Evolutionary conservation across 495 filamentous ascomycete species (phyloP).

Genomic region (Xylaria cubensis): DNA sequence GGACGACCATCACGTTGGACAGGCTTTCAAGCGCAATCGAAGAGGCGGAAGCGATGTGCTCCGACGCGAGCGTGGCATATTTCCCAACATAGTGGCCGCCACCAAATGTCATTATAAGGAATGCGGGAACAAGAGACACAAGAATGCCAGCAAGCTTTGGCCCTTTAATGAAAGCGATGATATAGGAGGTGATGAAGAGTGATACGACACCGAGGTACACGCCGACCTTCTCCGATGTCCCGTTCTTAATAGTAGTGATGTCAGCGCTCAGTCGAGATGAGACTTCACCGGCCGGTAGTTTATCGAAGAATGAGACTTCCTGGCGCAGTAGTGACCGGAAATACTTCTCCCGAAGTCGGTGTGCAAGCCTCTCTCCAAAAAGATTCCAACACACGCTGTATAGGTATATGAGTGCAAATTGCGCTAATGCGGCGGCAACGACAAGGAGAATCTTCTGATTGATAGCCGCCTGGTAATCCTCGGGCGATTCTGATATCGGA

Average conservation of each 20-base stretch:
- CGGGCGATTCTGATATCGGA: slow-evolving; percentile 28
- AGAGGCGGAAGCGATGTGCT: slow-evolving; percentile 46
- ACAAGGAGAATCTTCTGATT: slow-evolving; percentile 66
- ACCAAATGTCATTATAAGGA: slow-evolving; percentile 68
- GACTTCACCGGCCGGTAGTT: slow-evolving; percentile 63
- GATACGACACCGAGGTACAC: slow-evolving; percentile 63
- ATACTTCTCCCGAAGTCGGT: slow-evolving; percentile 66
- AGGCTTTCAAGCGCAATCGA: slow-evolving; percentile 56
- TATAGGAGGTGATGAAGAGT: slow-evolving; percentile 69
- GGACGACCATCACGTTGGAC: slow-evolving; percentile 55
- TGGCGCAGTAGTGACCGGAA: slow-evolving; percentile 64
- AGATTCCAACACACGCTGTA: slow-evolving; percentile 65
- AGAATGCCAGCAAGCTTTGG: slow-evolving; percentile 58
- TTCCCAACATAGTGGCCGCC: slow-evolving; percentile 67
- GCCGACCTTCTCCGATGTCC: slow-evolving; percentile 72
- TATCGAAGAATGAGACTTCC: slow-evolving; percentile 68
- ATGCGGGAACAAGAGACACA: slow-evolving; percentile 68
- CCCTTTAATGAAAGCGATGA: slow-evolving; percentile 69
- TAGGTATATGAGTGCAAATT: slow-evolving; percentile 66
- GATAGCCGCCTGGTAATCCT: slow-evolving; percentile 50
- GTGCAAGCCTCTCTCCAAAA: slow-evolving; percentile 65
- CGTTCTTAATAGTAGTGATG: slow-evolving; percentile 65
- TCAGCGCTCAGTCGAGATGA: slow-evolving; percentile 66
- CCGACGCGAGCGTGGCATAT: slow-evolving; percentile 59
- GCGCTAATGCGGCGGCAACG: slow-evolving; percentile 67